Base-by-base conservation (phyloP, 768 basidiomycete species). In the Tylopilus felleus region DNA sequence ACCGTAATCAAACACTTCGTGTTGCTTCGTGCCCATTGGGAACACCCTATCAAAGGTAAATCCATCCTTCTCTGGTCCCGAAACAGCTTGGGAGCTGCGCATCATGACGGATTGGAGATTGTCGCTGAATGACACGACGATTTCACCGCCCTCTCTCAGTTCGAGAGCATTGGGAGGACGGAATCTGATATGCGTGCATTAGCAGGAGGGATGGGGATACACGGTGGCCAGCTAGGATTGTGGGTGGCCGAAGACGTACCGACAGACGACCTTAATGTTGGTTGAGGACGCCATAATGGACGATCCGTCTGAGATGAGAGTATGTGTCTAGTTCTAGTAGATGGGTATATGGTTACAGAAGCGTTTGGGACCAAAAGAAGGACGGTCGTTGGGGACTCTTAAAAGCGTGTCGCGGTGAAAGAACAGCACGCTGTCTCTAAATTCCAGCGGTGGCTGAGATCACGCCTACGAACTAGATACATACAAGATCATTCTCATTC, bases 191-290 rank as follows among this genome's bases (percentile, higher is more conserved):
- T 21, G 33, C 22, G 55, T 49, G 27, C 1, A 22, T 65, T 36
- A 55, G 52, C 22, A 44, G 16, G 57, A 57, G 29, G 52, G 38
- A 16, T n/a, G 23, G 8, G 31, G 19, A 17, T 23, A 38, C n/a
- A 38, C n/a, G 39, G 45, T 36, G 52, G 43, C 41, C 31, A 51
- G 64, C 5, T 29, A 33, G 21, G 44, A 29, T 19, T 17, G 28
- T 33, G 35, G 45, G 53, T 48, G 55, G 45, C 36, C n/a, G 56
- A 40, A 42, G 47, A 74, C 93, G 62, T 63, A 95, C 96, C 96
- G 93, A 81, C 96, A 98, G 60, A 99, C 93, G 68, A 99, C 97
- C 79, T 98, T 96, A 81, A 96, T 94, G 71, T 95, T 95, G 61
- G 85, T 93, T 58, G 77, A 77, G 61, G 85, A 81, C 68, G 85